phyloP scores from a whole-genome alignment of 768 basidiomycete genomes.

The Macrolepiota dolichaula region DNA sequence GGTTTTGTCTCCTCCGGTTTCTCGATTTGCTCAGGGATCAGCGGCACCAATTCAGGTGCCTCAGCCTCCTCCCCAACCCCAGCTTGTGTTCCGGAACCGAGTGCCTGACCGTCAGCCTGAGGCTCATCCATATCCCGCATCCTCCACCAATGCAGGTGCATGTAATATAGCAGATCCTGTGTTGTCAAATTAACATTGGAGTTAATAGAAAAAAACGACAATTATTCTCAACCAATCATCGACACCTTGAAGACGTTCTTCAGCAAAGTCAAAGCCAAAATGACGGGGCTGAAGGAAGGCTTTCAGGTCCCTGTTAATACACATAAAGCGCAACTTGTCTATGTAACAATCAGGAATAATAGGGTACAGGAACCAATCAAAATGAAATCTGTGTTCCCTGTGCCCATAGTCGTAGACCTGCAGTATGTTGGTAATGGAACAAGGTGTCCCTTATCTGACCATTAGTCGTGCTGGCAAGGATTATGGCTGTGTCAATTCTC shows the following conservation, averaged over 20 bases:
- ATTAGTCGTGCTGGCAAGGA: too few relatives aligned
- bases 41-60: neutral
- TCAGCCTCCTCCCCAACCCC: neutral
- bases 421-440: neutral
- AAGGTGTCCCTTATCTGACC: neutral
- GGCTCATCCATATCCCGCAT: neutral
- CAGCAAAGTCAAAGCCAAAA: neutral
- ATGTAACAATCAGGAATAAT: too few relatives aligned
- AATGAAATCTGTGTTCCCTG: neutral
- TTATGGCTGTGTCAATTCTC: too few relatives aligned
- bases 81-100: neutral
- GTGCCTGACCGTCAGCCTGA: neutral
- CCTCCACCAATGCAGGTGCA: neutral
- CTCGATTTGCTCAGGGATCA: neutral
- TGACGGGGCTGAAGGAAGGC: neutral
- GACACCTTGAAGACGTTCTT: neutral
- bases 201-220: neutral
- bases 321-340: too few relatives aligned
- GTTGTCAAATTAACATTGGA: neutral
- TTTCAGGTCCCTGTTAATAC: neutral
- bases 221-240: too few relatives aligned
- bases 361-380: too few relatives aligned
- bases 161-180: neutral
- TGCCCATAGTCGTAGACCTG: neutral
- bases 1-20: too few relatives aligned